Evolutionary conservation across 805 yeast genomes (phyloP), one percentile per base, ranked within the genome.

Genomic region (Starmerella ratchasimensis): DNA sequence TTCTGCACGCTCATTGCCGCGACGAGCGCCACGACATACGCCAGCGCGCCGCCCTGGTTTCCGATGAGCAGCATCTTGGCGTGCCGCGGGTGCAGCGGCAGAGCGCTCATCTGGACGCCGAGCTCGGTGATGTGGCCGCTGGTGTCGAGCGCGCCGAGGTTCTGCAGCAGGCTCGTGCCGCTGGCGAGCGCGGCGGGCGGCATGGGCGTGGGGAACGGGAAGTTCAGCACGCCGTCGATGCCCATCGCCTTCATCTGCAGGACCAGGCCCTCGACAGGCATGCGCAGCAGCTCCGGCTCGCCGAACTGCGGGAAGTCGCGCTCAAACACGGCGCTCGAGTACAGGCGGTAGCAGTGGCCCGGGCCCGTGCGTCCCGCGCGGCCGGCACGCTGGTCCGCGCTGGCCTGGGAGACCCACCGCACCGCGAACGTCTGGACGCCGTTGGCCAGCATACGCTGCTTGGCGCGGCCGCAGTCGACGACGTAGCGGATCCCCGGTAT

Each of bases 331-430:
- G 98, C 98, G 13, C 97, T 86, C 0, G 97, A 88, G 52, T 68
- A 90, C 11, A 90, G 58, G 43, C 98, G 65, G 56, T 90, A 90
- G 56, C 95, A 82, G 53, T 90, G 97, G 41, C 99, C 99, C 0
- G 98, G 96, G 0, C 97, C 98, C 0, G 95, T 86, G 68, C 97
- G 77, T 55, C 96, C 97, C 35, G 97, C 97, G 65, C 97, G 76
- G 54, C 97, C 97, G 15, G 93, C 63, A 62, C 99, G 71, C 64
- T 90, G 99, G 48, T 74, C 90, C 0, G 97, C 88, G 42, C 94
- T 79, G 1, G 99, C 99, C 51, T 90, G 84, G 33, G 94, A 79
- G 3, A 86, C 67, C 96, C 96, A 90, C 38, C 73, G 79, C 34
- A 90, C 68, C 52, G 81, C 90, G 59, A 80, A 93, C 42, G 93